Conservation (phyloP, 2,329 filamentous ascomycete species). For the Epichloe scottii region DNA sequence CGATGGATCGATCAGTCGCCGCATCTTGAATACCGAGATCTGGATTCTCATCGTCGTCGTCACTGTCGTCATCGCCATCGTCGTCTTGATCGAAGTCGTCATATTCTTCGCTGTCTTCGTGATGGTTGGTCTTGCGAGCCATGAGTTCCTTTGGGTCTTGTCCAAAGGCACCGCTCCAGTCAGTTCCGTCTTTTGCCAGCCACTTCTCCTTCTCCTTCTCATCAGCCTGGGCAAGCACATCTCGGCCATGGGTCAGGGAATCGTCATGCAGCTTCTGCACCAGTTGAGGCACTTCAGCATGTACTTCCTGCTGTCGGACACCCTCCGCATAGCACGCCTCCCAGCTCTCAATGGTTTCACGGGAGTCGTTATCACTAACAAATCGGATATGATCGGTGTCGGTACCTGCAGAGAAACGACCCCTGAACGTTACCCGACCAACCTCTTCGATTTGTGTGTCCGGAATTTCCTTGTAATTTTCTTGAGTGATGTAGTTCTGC, state of each 20-base stretch:
- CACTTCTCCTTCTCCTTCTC: conserved; percentile 65
- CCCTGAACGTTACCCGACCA: conserved; percentile 68
- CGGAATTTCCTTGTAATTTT: conserved; percentile 56
- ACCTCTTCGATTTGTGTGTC: conserved; percentile 69
- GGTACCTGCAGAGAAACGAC: conserved; percentile 78
- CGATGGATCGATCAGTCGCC: conserved; percentile 16
- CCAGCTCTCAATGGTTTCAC: conserved; percentile 92
- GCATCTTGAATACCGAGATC: conserved; percentile 50
- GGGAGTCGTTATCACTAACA: conserved; percentile 72
- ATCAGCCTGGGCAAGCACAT: conserved; percentile 62
- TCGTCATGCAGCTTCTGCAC: conserved; percentile 70
- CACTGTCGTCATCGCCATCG: conserved; percentile 21
- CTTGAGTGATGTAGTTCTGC: conserved; percentile 83
- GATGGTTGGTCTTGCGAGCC: conserved; percentile 18
- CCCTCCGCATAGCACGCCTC: conserved; percentile 85
- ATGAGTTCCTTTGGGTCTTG: conserved; percentile 50
- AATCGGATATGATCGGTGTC: conserved; percentile 77
- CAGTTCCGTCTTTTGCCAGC: conserved; percentile 66
- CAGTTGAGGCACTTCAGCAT: conserved; percentile 57
- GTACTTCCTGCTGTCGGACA: conserved; percentile 59
- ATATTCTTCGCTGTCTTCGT: conserved; percentile 24
- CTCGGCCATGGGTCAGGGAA: conserved; percentile 65
- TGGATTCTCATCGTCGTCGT: conserved; percentile 26
- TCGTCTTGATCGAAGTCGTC: conserved; percentile 26
- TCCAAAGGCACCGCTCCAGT: conserved; percentile 82